Percentiles rank a stretch among this genome's conserved stretches.
These are phyloP conservation scores for Boletus reticuloceps DNA, from an alignment of 768 basidiomycete genomes.

Conservation along the genomic window DNA sequence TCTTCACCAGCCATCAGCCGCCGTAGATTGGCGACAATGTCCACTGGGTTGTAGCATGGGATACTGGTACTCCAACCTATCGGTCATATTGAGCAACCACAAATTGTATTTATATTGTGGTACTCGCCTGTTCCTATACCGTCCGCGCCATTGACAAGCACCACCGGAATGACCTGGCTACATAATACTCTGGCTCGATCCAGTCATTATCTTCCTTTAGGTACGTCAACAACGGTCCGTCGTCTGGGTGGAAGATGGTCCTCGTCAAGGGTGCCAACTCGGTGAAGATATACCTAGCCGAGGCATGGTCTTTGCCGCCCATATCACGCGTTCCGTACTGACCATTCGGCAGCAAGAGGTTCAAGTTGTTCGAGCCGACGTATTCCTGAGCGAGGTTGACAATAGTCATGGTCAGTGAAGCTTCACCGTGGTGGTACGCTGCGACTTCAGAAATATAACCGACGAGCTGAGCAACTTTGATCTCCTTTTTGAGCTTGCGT, in stretches of 20 bases:
- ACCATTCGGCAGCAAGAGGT: constrained; percentile 82
- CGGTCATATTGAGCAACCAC: neutral
- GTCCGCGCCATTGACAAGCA: constrained; percentile 92
- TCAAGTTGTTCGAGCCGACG: constrained; percentile 95
- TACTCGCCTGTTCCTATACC: constrained; percentile 92
- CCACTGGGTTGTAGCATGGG: constrained; percentile 89
- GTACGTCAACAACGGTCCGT: constrained; percentile 82
- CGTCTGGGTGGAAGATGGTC: constrained; percentile 73
- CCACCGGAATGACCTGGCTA: constrained; percentile 86
- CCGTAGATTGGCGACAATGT: constrained; percentile 86
- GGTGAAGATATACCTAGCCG: constrained; percentile 95
- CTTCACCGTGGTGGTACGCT: constrained; percentile 96
- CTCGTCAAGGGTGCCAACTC: constrained; percentile 71
- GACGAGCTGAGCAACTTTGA: constrained; percentile 95
- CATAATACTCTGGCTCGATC: constrained; percentile 94
- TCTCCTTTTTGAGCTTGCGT: constrained; percentile 85
- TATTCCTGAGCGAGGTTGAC: constrained; percentile 91
- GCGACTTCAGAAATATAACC: constrained; percentile 95
- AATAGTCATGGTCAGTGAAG: constrained; percentile 83
- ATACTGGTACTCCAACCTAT: constrained; percentile 93
- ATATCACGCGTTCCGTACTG: constrained; percentile 93
- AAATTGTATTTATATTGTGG: neutral
- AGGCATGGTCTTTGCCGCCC: constrained; percentile 96
- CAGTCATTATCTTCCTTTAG: constrained; percentile 80
- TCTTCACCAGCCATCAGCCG: constrained; percentile 86